Conservation (phyloP, 441 rosid genomes). For the Pelargonium australe region DNA sequence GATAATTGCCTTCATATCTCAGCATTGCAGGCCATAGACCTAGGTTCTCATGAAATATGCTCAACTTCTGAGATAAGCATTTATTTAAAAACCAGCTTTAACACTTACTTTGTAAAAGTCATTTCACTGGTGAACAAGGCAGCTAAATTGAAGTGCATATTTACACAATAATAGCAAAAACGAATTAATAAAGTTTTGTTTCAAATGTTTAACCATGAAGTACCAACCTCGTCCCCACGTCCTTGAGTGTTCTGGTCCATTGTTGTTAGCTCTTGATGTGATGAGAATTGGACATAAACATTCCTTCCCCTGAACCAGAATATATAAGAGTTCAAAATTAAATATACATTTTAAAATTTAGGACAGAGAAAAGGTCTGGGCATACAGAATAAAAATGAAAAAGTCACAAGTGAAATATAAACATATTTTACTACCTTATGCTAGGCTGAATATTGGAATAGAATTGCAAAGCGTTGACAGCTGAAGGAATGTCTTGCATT, state of each 20-base stretch:
- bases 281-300: slow-evolving; percentile 92
- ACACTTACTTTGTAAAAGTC: not conserved
- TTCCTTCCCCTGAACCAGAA: slow-evolving; percentile 71
- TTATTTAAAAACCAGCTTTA: not conserved
- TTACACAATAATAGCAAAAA: not conserved
- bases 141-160: not conserved
- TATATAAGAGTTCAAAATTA: not conserved
- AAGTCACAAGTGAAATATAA: not conserved
- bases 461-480: slow-evolving; percentile 73
- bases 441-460: slow-evolving; percentile 79
- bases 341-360: slow-evolving; percentile 2
- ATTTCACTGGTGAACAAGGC: not conserved
- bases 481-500: slow-evolving; percentile 93
- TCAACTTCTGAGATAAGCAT: not conserved
- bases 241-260: slow-evolving; percentile 89
- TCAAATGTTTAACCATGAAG: slow-evolving; percentile 10
- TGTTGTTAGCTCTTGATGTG: slow-evolving; percentile 95
- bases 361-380: not conserved
- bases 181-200: not conserved
- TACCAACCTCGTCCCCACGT: slow-evolving; percentile 91
- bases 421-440: slow-evolving; percentile 47
- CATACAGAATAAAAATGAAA: not conserved
- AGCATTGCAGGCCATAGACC: not conserved
- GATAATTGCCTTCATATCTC: not conserved
- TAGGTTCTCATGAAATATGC: not conserved